Base-by-base conservation (phyloP, 306 rosid species). In the Acacia confusa region DNA sequence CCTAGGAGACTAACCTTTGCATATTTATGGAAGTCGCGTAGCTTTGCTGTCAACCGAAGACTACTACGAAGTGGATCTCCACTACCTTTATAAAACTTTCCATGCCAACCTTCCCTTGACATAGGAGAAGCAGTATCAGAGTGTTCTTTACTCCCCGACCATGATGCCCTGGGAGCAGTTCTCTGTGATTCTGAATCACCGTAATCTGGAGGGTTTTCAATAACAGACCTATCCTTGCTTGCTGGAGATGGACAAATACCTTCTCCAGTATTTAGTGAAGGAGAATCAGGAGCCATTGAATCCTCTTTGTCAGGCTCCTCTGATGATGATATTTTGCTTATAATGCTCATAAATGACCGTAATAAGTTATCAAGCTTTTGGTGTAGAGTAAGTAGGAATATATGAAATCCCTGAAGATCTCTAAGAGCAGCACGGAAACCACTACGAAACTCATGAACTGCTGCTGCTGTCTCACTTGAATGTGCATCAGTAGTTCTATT, bases 341-440 rank as follows among this genome's bases (percentile, higher is more conserved):
- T 82, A 77, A 88, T 86, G 80, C 79, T 89, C 85, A 88, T 85
- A 86, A 93, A 91, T 48, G 83, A 81, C 64, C 92, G 84, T 58
- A 92, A 84, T 79, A 93, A 85, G 87, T 80, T 90, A 68, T 93
- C 98, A 78, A 95, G 94, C 79, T 85, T 95, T 79, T 92, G 97
- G 81, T 92, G 93, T 75, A 93, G 98, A 19, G 96, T 88, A 79
- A 92, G 93, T 43, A 93, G 76, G 76, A 95, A 92, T 80, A 92
- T 86, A 72, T 93, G 92, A 82, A 92, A 95, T 40, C 99, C 97
- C 86, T 93, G 97, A 64, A 95, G 85, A 58, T 95, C 99, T 86
- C 93, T 88, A 15, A 93, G 97, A 83, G 98, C 93, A 84, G 92
- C 91, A 28, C 95, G 94, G 74, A 93, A 95, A 75, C 98, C 98